Conservation (phyloP, 2,329 filamentous ascomycete genomes). For the Nigrograna mackinnonii region DNA sequence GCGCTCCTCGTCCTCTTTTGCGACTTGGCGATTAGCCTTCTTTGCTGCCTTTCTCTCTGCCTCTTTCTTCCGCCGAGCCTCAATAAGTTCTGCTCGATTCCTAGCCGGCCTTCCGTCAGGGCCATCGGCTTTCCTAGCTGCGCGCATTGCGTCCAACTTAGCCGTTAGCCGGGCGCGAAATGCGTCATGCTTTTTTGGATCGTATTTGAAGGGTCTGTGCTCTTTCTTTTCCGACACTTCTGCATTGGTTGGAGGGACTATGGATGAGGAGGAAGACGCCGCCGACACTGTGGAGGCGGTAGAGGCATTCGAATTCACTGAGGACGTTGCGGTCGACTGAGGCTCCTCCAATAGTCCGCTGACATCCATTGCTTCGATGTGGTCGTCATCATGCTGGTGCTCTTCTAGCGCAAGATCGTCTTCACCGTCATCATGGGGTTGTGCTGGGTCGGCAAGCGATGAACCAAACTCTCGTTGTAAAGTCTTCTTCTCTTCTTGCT, state of each 20-base stretch:
- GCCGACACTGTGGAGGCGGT: conserved; percentile 45
- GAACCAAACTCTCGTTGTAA: conserved; percentile 32
- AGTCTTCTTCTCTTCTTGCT: conserved; percentile 32
- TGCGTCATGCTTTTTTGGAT: conserved; percentile 65
- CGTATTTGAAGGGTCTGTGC: conserved; percentile 34
- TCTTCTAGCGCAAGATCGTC: conserved; percentile 24
- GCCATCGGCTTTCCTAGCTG: conserved; percentile 84
- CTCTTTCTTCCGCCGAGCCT: conserved; percentile 84
- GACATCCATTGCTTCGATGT: conserved; percentile 38
- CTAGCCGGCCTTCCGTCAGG: conserved; percentile 79
- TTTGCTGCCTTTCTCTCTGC: conserved; percentile 85
- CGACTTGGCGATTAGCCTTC: conserved; percentile 77
- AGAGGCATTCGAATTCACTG: conserved; percentile 40
- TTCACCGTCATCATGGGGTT: conserved; percentile 23
- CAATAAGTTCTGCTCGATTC: conserved; percentile 89
- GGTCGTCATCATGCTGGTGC: conserved; percentile 31
- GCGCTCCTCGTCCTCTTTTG: conserved; percentile 77
- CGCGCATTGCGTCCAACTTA: conserved; percentile 82
- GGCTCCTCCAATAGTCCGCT: conserved; percentile 40
- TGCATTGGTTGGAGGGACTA: conserved; percentile 37
- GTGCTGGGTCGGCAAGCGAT: conserved; percentile 26
- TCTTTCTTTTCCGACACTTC: conserved; percentile 27
- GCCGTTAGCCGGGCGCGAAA: conserved; percentile 79
- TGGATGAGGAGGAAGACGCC: conserved; percentile 52
- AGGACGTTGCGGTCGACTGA: conserved; percentile 34